These are phyloP conservation scores for Sechiopsis laciniata DNA, from an alignment of 306 rosid genomes.

Conservation along the genomic window DNA sequence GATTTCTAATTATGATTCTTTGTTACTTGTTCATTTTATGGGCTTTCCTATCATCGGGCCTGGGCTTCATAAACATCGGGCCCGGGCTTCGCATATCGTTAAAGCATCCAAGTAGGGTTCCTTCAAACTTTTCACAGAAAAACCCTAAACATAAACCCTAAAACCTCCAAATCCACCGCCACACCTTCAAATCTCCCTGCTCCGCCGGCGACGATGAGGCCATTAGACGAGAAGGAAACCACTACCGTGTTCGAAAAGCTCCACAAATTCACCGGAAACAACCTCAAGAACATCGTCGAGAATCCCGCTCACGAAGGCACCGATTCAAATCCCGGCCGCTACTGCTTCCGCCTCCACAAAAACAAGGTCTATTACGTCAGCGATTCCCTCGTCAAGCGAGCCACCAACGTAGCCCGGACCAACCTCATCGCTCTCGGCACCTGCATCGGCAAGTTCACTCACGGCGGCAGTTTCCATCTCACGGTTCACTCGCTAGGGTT, in stretches of 20 bases:
- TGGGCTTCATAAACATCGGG: neutral
- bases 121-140: neutral
- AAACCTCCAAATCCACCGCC: neutral
- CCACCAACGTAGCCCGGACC: slow-evolving; percentile 64
- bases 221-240: slow-evolving; percentile 71
- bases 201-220: slow-evolving; percentile 49
- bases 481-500: slow-evolving; percentile 57
- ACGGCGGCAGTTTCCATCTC: slow-evolving; percentile 75
- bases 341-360: slow-evolving; percentile 87
- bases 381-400: slow-evolving; percentile 76
- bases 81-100: neutral
- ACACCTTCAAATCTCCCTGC: neutral
- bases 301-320: slow-evolving; percentile 92
- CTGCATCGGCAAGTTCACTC: slow-evolving; percentile 85
- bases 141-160: neutral
- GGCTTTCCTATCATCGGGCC: neutral
- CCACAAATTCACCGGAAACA: slow-evolving; percentile 80
- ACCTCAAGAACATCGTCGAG: slow-evolving; percentile 61
- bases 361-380: slow-evolving; percentile 67
- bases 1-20: too few species aligned
- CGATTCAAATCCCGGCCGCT: slow-evolving; percentile 56
- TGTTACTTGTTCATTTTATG: neutral
- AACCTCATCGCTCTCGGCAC: slow-evolving; percentile 64
- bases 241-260: slow-evolving; percentile 74
- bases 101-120: neutral